Percentiles rank a stretch among this genome's conserved stretches.
These are phyloP conservation scores for Polychaeton citri DNA, from an alignment of 2,329 filamentous ascomycete species.

Conservation along the genomic window DNA sequence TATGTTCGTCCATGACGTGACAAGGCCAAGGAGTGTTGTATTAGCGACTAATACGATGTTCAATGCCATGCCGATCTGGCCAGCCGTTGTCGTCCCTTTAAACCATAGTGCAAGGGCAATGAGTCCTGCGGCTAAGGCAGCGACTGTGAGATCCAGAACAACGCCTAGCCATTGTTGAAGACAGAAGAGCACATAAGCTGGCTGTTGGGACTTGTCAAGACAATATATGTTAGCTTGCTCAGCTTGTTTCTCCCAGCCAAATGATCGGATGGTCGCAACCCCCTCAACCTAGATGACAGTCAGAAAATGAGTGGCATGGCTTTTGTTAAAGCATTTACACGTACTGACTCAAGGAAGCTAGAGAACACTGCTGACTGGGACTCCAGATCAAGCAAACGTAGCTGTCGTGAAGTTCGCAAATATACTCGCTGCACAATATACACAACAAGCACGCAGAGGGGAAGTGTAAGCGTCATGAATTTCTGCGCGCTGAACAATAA, in stretches of 20 bases:
- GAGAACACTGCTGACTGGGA: neutral
- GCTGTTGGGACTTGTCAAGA: constrained; percentile 1
- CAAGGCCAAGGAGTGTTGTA: constrained; percentile 36
- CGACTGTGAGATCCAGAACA: constrained; percentile 28
- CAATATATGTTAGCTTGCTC: neutral
- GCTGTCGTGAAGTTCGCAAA: neutral
- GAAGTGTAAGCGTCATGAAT: neutral
- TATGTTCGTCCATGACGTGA: constrained; percentile 42
- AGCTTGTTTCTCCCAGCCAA: neutral
- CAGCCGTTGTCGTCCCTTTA: neutral
- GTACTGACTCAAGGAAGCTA: neutral
- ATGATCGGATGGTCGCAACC: constrained; percentile 1
- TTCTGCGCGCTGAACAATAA: neutral
- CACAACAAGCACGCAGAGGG: neutral
- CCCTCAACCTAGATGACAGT: constrained; percentile 1
- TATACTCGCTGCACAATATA: neutral
- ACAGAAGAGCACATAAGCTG: constrained; percentile 30
- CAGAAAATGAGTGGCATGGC: too few relatives aligned
- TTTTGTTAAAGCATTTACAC: too few relatives aligned
- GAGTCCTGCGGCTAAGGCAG: constrained; percentile 15
- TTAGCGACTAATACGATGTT: constrained; percentile 42
- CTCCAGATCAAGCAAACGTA: neutral
- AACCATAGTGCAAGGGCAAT: constrained; percentile 24
- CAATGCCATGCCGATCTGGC: constrained; percentile 13
- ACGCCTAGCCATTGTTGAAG: constrained; percentile 32